phyloP scores from a whole-genome alignment of 2,329 filamentous ascomycete genomes.

The Venturia pyrina region DNA sequence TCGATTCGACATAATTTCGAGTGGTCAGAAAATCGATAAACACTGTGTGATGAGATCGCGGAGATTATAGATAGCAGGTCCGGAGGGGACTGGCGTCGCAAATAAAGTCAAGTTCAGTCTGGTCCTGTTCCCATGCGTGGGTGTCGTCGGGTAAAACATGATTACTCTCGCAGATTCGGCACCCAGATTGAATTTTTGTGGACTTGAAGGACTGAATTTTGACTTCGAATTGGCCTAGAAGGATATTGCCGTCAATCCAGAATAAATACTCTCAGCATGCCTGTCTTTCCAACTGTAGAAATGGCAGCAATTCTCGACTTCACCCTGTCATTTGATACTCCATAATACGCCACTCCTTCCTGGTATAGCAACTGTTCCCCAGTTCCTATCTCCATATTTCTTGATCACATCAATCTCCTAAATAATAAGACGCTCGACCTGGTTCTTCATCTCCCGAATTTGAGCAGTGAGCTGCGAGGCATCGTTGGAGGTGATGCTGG shows the following conservation, averaged over 20 bases:
- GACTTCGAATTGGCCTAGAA: not conserved
- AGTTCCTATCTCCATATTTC: not conserved
- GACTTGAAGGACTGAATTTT: not conserved
- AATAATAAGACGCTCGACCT: constrained; percentile 92
- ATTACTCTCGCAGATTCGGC: not conserved
- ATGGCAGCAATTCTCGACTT: not conserved
- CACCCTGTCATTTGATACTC: not conserved
- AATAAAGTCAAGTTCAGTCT: too few species aligned
- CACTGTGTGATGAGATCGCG: too few species aligned
- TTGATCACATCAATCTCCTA: constrained; percentile 28
- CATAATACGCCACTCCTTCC: not conserved
- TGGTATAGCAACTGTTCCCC: not conserved
- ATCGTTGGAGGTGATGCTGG: constrained; percentile 64
- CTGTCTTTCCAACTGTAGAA: not conserved
- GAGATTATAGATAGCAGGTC: too few species aligned
- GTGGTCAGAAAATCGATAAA: too few species aligned
- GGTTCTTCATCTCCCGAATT: constrained; percentile 83
- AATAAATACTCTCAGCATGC: not conserved
- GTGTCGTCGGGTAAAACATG: too few species aligned
- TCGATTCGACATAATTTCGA: too few species aligned
- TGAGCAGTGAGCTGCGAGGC: constrained; percentile 66
- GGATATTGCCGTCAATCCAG: not conserved
- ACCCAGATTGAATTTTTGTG: not conserved
- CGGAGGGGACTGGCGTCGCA: too few species aligned
- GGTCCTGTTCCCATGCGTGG: too few species aligned